A percentile compares a stretch with the other conserved stretches of the same genome.
phyloP scores from a whole-genome alignment of 495 filamentous ascomycete species.

The Penicillium canariense region DNA sequence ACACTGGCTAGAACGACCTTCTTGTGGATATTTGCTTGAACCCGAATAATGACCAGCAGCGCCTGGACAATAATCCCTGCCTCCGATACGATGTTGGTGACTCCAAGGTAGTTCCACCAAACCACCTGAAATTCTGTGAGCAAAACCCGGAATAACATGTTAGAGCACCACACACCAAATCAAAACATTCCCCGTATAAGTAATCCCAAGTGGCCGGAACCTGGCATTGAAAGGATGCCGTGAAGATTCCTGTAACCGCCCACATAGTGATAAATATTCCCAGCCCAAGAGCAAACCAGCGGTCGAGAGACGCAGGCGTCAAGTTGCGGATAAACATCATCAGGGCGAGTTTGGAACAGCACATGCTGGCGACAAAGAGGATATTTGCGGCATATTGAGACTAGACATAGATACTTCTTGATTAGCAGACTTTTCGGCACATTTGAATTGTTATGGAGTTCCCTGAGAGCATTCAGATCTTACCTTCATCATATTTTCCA shows the following conservation, averaged over 20 bases:
- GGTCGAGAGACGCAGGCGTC: constrained; percentile 21
- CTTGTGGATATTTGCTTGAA: constrained; percentile 33
- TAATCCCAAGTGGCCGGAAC: constrained; percentile 39
- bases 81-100: constrained; percentile 45
- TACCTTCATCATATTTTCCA: constrained; percentile 12
- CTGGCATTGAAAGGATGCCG: constrained; percentile 42
- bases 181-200: constrained; percentile 31
- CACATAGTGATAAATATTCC: constrained; percentile 30
- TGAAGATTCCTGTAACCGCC: constrained; percentile 32
- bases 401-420: constrained; percentile 7
- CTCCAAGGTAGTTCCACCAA: constrained; percentile 41
- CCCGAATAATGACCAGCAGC: constrained; percentile 32
- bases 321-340: constrained; percentile 28
- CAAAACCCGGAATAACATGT: background rate
- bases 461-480: background rate
- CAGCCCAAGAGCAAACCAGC: constrained; percentile 20
- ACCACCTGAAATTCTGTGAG: constrained; percentile 21
- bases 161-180: constrained; percentile 25
- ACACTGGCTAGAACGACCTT: constrained; percentile 29
- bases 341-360: constrained; percentile 35
- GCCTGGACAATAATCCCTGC: constrained; percentile 38
- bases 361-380: constrained; percentile 31
- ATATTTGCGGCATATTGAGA: constrained; percentile 32
- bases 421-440: background rate
- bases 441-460: background rate